Percentiles rank a stretch among this genome's conserved stretches.
These are phyloP conservation scores for Trichomonascus vanleenenianus DNA, from an alignment of 805 yeast genomes.

Conservation along the genomic window DNA sequence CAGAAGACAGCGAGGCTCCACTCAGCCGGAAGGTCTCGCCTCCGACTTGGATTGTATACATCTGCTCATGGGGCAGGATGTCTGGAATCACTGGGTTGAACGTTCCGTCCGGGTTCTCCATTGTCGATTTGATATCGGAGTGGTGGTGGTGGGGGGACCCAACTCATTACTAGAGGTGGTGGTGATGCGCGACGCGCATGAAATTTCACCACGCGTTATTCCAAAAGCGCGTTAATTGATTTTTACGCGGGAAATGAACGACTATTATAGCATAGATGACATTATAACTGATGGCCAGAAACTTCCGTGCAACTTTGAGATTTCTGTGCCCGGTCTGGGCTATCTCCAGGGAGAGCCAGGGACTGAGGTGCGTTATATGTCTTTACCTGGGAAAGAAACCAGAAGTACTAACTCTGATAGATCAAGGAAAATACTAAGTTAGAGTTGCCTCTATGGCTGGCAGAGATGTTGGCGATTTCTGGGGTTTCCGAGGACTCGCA, in stretches of 20 bases:
- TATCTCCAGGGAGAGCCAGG: constrained; percentile 75
- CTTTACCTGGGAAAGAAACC: not conserved
- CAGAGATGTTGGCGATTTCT: constrained; percentile 57
- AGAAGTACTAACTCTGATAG: constrained; percentile 17
- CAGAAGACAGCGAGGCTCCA: constrained; percentile 81
- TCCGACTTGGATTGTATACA: constrained; percentile 68
- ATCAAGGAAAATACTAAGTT: constrained; percentile 53
- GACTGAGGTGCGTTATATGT: constrained; percentile 33
- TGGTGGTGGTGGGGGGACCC: not conserved
- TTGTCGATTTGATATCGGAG: not conserved
- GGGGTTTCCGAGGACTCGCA: constrained; percentile 19
- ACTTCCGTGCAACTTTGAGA: constrained; percentile 72
- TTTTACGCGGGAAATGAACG: constrained; percentile 10
- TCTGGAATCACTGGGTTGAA: constrained; percentile 22
- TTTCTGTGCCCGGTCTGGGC: constrained; percentile 80
- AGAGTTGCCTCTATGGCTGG: constrained; percentile 85
- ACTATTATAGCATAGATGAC: constrained; percentile 29
- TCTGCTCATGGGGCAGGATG: constrained; percentile 58
- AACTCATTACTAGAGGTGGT: not conserved
- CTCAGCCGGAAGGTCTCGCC: constrained; percentile 51
- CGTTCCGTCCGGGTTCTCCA: constrained; percentile 7
- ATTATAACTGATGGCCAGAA: constrained; percentile 38
- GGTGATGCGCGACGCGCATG: not conserved
- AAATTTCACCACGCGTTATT: not conserved
- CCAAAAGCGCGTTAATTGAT: no score